Evolutionary conservation across 2,329 filamentous ascomycete species (phyloP), one percentile per base, ranked within the genome.

Genomic region (Cladophialophora bantiana): DNA sequence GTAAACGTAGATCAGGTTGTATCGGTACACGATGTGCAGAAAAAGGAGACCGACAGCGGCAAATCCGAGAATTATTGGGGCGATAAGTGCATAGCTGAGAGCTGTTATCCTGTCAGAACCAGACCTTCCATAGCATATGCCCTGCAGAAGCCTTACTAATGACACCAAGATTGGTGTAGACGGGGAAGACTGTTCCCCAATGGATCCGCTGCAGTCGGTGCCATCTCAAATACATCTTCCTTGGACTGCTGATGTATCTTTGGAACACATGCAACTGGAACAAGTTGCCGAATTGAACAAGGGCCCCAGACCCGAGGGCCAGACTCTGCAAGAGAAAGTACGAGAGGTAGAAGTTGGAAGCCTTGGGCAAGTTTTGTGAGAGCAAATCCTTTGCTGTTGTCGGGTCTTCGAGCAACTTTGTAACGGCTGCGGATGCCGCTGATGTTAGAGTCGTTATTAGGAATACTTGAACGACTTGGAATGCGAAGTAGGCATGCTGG

Each of bases 251-350:
- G 6, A 67, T 45, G 40, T 73, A 66, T 13, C 35, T 62, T 53
- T 64, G 66, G 53, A 65, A 68, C 36, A 70, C 62, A 18, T 70
- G 62, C 38, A 69, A 70, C 4, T 92, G 90, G 68, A 94, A 88
- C 1, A 89, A 40, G 34, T 64, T 68, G 60, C 55, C 65, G 31
- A 67, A 65, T 34, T 69, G 71, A 36, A 70, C 62, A 15, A 73
- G 65, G 10, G 48, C 50, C 26, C 18, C n/a, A 94, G 85, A 73
- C 90, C 86, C 67, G 31, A 66, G 61, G 3, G 64, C 90, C 53
- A 98, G 77, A 36, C 94, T 95, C 77, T 98, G 94, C 0, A 99
- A 88, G n/a, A 98, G 86, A 73, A 98, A 96, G 81, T 97, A 99
- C 0, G 90, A 93, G 7, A 98, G 90, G 78, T 97, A 99, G 75